These are phyloP conservation scores for Odontarrhena argentea DNA, from an alignment of 345 rosid genomes.

Conservation along the genomic window DNA sequence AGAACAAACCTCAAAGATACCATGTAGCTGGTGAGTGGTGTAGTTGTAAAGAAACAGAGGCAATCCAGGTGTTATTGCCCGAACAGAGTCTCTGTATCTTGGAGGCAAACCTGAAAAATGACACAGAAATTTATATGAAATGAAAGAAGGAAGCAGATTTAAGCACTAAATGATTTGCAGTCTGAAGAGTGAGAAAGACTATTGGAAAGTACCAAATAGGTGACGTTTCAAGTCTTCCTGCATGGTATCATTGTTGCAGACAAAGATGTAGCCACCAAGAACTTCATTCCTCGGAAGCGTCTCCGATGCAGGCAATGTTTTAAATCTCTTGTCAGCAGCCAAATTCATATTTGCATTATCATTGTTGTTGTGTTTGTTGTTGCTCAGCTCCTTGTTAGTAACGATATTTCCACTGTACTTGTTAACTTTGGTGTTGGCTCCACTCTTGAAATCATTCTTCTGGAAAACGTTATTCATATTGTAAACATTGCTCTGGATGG, in stretches of 20 bases:
- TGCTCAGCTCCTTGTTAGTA: slow-evolving; percentile 51
- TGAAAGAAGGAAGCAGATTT: background rate
- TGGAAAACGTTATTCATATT: slow-evolving; percentile 72
- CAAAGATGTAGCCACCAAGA: slow-evolving; percentile 98
- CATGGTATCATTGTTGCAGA: slow-evolving; percentile 98
- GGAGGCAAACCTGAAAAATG: slow-evolving; percentile 81
- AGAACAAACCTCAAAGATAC: slow-evolving; percentile 88
- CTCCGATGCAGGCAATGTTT: slow-evolving; percentile 93
- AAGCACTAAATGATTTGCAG: background rate
- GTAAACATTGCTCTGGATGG: slow-evolving; percentile 57
- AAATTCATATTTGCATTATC: slow-evolving; percentile 46
- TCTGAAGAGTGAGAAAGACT: background rate
- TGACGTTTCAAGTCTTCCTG: slow-evolving; percentile 94
- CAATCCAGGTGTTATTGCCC: slow-evolving; percentile 96
- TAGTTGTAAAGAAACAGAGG: slow-evolving; percentile 96
- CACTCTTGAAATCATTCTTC: slow-evolving; percentile 57
- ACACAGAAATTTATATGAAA: background rate
- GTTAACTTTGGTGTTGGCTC: slow-evolving; percentile 53
- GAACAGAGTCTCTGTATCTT: slow-evolving; percentile 94
- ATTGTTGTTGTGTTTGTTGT: slow-evolving; percentile 48
- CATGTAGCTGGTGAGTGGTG: slow-evolving; percentile 97
- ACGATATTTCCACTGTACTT: slow-evolving; percentile 68
- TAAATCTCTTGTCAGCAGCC: slow-evolving; percentile 47
- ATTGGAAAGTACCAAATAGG: slow-evolving; percentile 69
- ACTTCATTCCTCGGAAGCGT: slow-evolving; percentile 92